Percentiles rank a stretch among this genome's conserved stretches.
Conservation (phyloP, 139 green algal species). For the Yamagishiella unicocca region DNA sequence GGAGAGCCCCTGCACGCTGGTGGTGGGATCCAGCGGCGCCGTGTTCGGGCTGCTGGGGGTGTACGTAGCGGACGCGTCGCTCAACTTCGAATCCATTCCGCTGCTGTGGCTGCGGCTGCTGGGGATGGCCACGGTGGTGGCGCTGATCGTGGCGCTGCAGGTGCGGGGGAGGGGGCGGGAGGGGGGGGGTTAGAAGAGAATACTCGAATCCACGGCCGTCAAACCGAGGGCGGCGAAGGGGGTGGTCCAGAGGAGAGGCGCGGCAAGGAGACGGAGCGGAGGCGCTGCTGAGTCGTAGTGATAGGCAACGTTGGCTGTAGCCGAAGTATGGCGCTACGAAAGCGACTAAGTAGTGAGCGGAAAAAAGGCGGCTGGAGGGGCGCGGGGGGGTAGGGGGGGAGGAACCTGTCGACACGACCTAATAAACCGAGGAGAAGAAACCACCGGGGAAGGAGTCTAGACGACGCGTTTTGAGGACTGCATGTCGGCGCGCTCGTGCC, state of each 20-base stretch:
- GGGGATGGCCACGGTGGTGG: conserved; percentile 34
- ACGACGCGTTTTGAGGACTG: too few relatives aligned
- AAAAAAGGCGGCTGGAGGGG: too few relatives aligned
- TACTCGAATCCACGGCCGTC: neutral
- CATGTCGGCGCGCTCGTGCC: too few relatives aligned
- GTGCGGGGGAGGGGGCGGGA: neutral
- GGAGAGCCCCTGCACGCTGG: conserved; percentile 44
- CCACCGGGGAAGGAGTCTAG: too few relatives aligned
- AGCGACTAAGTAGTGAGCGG: too few relatives aligned
- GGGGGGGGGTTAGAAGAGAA: neutral
- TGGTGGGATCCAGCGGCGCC: conserved; percentile 41
- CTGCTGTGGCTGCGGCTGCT: conserved; percentile 64
- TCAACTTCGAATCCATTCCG: conserved; percentile 72
- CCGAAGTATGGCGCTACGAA: too few relatives aligned
- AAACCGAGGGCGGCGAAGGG: neutral
- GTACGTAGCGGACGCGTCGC: conserved; percentile 54
- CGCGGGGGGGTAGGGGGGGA: too few relatives aligned
- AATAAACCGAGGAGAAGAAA: too few relatives aligned
- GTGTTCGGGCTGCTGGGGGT: conserved; percentile 54
- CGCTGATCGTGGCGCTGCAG: conserved; percentile 40
- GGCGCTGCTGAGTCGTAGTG: too few relatives aligned
- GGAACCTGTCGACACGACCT: too few relatives aligned
- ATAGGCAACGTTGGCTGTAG: too few relatives aligned
- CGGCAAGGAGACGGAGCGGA: neutral
- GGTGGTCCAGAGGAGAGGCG: neutral